phyloP scores from a whole-genome alignment of 768 basidiomycete genomes.

The Calocybe cyanea region DNA sequence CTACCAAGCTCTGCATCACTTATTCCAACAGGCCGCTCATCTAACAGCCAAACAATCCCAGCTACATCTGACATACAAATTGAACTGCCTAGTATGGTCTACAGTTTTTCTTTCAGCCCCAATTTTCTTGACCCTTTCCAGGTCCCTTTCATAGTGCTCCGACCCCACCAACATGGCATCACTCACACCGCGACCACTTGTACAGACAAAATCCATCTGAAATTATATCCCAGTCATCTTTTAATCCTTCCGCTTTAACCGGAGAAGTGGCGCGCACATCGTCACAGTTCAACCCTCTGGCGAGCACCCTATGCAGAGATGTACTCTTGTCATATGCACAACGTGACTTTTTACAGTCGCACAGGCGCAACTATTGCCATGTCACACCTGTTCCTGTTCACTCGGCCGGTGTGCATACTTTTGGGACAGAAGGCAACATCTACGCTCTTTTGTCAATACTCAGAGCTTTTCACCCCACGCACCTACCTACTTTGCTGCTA shows the following conservation, averaged over 20 bases:
- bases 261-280: neutral
- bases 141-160: too few species aligned
- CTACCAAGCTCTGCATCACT: too few species aligned
- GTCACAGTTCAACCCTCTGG: conserved; percentile 2
- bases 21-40: too few species aligned
- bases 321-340: conserved; percentile 2
- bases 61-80: too few species aligned
- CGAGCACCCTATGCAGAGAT: conserved; percentile 5
- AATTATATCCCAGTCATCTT: neutral
- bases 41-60: too few species aligned
- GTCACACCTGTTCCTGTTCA: neutral
- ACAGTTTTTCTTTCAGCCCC: too few species aligned
- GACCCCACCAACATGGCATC: too few species aligned
- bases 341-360: conserved; percentile 1
- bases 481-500: conserved; percentile 3
- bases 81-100: too few species aligned
- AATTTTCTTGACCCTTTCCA: too few species aligned
- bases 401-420: neutral
- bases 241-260: neutral
- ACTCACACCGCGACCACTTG: too few species aligned
- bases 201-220: too few species aligned
- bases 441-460: conserved; percentile 2
- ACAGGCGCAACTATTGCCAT: neutral
- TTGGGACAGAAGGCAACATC: neutral
- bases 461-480: conserved; percentile 2